Conservation (phyloP, 2,329 filamentous ascomycete species). For the Phyllosticta ampelicida region DNA sequence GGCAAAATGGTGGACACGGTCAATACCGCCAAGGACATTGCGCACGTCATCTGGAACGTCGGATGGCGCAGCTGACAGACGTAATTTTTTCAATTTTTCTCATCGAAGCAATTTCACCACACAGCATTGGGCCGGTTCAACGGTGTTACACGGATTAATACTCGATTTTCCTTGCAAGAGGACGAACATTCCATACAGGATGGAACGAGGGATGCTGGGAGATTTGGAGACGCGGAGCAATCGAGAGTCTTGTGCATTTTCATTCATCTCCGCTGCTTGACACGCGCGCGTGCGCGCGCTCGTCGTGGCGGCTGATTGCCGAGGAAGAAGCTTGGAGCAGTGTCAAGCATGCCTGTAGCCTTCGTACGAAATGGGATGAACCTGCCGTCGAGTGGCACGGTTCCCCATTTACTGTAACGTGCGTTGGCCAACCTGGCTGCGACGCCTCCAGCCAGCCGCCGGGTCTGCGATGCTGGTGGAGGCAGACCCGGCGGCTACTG, state of each 20-base stretch:
- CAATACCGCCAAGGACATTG: conserved; percentile 54
- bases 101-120: neutral
- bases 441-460: neutral
- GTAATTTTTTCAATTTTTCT: neutral
- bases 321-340: neutral
- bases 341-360: neutral
- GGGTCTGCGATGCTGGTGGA: neutral
- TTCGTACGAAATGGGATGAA: neutral
- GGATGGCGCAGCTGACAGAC: conserved; percentile 46
- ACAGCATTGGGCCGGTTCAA: conserved; percentile 10
- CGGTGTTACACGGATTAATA: conserved; percentile 10
- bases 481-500: neutral
- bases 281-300: neutral
- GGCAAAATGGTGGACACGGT: conserved; percentile 72
- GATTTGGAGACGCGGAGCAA: conserved; percentile 1
- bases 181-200: neutral
- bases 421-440: neutral
- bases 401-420: neutral
- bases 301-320: neutral
- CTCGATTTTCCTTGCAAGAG: conserved; percentile 7
- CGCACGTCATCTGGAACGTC: conserved; percentile 57
- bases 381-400: neutral
- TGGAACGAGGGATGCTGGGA: neutral
- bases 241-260: neutral
- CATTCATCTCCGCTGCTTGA: neutral